These are phyloP conservation scores for Leccinum ochraceum DNA, from an alignment of 768 basidiomycete species.

Conservation along the genomic window DNA sequence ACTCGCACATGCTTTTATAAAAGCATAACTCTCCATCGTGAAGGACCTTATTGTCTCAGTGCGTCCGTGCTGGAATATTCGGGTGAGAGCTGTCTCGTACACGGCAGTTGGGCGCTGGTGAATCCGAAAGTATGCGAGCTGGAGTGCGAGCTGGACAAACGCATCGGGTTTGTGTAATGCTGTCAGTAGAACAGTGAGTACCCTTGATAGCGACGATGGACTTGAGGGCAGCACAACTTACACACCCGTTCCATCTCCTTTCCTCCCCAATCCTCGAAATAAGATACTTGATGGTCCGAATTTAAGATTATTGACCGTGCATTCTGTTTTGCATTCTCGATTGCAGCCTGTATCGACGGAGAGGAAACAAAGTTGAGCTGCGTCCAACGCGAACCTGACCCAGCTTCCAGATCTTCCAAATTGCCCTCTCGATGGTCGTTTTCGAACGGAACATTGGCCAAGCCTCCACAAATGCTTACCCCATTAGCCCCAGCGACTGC, in stretches of 20 bases:
- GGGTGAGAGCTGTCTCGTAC: conserved; percentile 90
- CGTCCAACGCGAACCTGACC: conserved; percentile 45
- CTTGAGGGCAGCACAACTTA: conserved; percentile 37
- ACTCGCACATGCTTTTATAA: conserved; percentile 32
- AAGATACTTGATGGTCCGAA: conserved; percentile 82
- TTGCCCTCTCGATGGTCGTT: neutral
- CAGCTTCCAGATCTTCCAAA: conserved; percentile 11
- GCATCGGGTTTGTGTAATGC: conserved; percentile 71
- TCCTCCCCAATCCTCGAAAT: conserved; percentile 80
- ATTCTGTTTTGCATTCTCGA: conserved; percentile 54
- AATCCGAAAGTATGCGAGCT: conserved; percentile 86
- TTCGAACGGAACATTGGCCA: conserved; percentile 41
- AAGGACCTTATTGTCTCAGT: conserved; percentile 87
- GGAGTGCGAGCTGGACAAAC: conserved; percentile 88
- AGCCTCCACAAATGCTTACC: conserved; percentile 43
- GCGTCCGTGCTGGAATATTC: conserved; percentile 82
- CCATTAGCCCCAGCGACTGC: conserved; percentile 47
- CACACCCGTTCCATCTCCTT: conserved; percentile 84
- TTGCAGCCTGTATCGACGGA: conserved; percentile 54
- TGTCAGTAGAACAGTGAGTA: conserved; percentile 22
- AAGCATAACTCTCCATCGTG: conserved; percentile 70
- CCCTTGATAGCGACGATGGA: neutral
- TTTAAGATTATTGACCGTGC: conserved; percentile 64
- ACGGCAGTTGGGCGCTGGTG: conserved; percentile 80
- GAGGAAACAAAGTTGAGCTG: conserved; percentile 78